A percentile compares a stretch with the other conserved stretches of the same genome.
phyloP scores from a whole-genome alignment of 805 yeast species.

The Candida easanensis region DNA sequence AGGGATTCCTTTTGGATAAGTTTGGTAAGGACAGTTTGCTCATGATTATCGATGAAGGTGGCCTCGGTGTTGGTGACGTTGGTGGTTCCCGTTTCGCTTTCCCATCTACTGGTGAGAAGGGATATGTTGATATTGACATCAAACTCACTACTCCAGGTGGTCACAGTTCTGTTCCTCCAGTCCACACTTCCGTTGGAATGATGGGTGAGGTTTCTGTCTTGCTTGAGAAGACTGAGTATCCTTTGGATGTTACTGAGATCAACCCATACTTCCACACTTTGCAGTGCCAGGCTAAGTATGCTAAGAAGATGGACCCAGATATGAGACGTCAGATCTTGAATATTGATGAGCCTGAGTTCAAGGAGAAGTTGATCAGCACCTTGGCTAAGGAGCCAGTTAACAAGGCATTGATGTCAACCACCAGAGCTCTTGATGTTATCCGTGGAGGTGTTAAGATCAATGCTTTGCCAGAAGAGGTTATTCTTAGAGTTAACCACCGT shows the following conservation, averaged over 20 bases:
- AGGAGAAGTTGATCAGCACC: conserved; percentile 29
- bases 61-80: conserved; percentile 23
- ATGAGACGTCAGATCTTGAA: conserved; percentile 29
- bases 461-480: conserved; percentile 62
- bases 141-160: conserved; percentile 66
- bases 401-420: conserved; percentile 17
- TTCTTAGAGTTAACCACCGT: conserved; percentile 59
- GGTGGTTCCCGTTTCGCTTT: conserved; percentile 43
- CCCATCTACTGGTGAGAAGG: conserved; percentile 62
- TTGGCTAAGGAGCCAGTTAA: conserved; percentile 14
- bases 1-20: conserved; percentile 42
- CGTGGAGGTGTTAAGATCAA: conserved; percentile 74
- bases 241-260: conserved; percentile 29
- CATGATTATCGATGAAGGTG: conserved; percentile 73
- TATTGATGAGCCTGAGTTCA: conserved; percentile 32
- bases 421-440: conserved; percentile 33
- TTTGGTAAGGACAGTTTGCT: conserved; percentile 62
- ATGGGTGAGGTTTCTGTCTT: conserved; percentile 40
- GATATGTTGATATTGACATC: conserved; percentile 51
- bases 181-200: conserved; percentile 48
- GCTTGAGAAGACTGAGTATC: conserved; percentile 45
- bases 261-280: conserved; percentile 61
- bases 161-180: conserved; percentile 76
- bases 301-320: conserved; percentile 21
- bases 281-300: conserved; percentile 57